Base-by-base conservation (phyloP, 2,329 filamentous ascomycete genomes). In the Aspergillus transmontanensis region DNA sequence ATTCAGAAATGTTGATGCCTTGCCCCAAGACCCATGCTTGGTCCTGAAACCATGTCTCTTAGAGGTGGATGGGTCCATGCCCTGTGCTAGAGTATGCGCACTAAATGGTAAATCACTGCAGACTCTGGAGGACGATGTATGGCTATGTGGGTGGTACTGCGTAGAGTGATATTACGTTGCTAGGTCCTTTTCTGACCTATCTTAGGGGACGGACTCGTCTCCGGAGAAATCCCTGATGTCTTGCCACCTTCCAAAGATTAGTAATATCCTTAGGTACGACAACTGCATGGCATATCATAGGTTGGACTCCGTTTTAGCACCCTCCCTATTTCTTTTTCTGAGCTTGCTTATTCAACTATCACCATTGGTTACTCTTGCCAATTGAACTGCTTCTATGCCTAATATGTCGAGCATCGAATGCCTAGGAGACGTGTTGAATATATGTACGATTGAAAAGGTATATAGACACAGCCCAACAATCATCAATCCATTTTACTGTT, bases 1-100 rank as follows among this genome's bases (percentile, higher is more conserved):
- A 63, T 55, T 45, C 26, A 21, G 43, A 65, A 61, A 65, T 34
- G 55, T 45, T 57, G 64, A 61, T 64, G 64, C 61, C 61, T 65
- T 63, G 62, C 21, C 57, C 60, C 56, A 58, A 58, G 61, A 58
- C 43, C 57, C 48, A 32, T 48, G 56, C 50, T 26, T 34, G 57
- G 34, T 10, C 32, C 14, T 39, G 46, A 46, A 39, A 39, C 57
- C 57, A 53, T 59, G 45, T 53, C 48, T 51, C 32, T 12, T 12
- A 7, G 34, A 36, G 34, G 6, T 36, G 14, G 34, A 36, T 41
- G 32, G 57, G 32, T 6, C 51, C 23, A 41, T 26, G 30, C 45
- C 36, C 32, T 46, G 43, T 36, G 45, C 32, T 48, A 46, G 30
- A 48, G 19, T 50, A 34, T 51, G 19, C 32, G 51, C 41, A 46